Conservation (phyloP, 345 rosid genomes). For the Dipteronia sinensis region DNA sequence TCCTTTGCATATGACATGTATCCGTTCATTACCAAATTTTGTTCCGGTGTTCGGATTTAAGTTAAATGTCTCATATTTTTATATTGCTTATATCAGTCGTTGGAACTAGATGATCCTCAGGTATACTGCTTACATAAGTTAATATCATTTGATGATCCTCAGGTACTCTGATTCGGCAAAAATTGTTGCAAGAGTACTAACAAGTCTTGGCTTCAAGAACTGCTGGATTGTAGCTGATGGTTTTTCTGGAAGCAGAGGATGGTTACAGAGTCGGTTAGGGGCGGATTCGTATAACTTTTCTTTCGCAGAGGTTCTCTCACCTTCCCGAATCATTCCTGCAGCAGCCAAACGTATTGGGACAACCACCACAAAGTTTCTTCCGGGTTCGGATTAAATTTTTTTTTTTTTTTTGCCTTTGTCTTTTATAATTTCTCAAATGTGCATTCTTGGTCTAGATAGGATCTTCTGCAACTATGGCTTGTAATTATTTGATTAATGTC, state of each 20-base stretch:
- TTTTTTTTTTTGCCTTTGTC: background rate
- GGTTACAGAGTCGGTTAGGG: constrained; percentile 89
- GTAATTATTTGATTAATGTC: constrained; percentile 24
- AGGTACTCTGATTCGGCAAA: constrained; percentile 86
- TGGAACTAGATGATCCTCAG: background rate
- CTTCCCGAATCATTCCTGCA: constrained; percentile 64
- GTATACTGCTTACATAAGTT: background rate
- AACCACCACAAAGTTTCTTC: constrained; percentile 70
- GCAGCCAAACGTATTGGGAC: constrained; percentile 62
- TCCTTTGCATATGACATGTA: background rate
- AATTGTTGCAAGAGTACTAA: constrained; percentile 69
- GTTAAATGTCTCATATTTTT: background rate
- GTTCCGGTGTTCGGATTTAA: too few relatives aligned
- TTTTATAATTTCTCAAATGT: background rate
- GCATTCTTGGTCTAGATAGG: constrained; percentile 13
- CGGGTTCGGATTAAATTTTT: constrained; percentile 54
- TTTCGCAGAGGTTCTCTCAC: constrained; percentile 65
- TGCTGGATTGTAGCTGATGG: constrained; percentile 79
- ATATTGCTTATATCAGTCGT: background rate
- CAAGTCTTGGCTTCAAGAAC: constrained; percentile 73
- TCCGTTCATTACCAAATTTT: background rate
- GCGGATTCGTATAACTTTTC: constrained; percentile 76
- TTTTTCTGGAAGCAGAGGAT: constrained; percentile 84
- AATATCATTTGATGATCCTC: constrained; percentile 5
- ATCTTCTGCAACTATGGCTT: background rate